These are phyloP conservation scores for Fusarium begoniae DNA, from an alignment of 2,329 filamentous ascomycete species.

Conservation along the genomic window DNA sequence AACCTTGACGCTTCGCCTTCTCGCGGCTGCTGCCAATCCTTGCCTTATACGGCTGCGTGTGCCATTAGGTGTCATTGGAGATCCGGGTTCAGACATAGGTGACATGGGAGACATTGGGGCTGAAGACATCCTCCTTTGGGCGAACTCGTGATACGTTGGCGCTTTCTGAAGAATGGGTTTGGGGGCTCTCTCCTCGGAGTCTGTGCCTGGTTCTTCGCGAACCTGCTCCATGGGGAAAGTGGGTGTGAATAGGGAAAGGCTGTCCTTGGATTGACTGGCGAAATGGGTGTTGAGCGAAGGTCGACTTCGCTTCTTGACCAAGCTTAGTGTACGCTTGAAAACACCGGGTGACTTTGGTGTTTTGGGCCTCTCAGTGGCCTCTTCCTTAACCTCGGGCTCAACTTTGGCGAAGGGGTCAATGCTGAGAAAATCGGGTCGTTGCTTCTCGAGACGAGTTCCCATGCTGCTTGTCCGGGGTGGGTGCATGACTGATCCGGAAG, in stretches of 20 bases:
- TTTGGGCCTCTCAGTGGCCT: slow-evolving; percentile 46
- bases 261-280: slow-evolving; percentile 49
- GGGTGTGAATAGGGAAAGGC: slow-evolving; percentile 39
- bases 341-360: slow-evolving; percentile 55
- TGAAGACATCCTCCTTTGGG: slow-evolving; percentile 51
- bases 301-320: slow-evolving; percentile 65
- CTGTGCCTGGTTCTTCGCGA: slow-evolving; percentile 43
- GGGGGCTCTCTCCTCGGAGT: slow-evolving; percentile 33
- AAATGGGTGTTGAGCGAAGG: slow-evolving; percentile 54
- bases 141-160: slow-evolving; percentile 60
- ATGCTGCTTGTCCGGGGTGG: slow-evolving; percentile 57
- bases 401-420: slow-evolving; percentile 61
- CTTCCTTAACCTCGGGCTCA: slow-evolving; percentile 41
- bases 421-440: slow-evolving; percentile 59
- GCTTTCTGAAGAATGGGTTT: slow-evolving; percentile 36
- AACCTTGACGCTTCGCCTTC: slow-evolving; percentile 53
- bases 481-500: slow-evolving; percentile 47
- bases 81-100: slow-evolving; percentile 40
- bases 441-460: slow-evolving; percentile 48
- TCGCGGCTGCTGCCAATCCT: slow-evolving; percentile 40
- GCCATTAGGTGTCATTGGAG: slow-evolving; percentile 41
- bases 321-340: slow-evolving; percentile 63
- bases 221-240: slow-evolving; percentile 48
- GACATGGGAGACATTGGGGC: slow-evolving; percentile 43
- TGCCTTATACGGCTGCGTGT: slow-evolving; percentile 38